Evolutionary conservation across 192 early-diverging fungal genomes (phyloP), one percentile per base, ranked within the genome.

Genomic region (Coemansia sp.): DNA sequence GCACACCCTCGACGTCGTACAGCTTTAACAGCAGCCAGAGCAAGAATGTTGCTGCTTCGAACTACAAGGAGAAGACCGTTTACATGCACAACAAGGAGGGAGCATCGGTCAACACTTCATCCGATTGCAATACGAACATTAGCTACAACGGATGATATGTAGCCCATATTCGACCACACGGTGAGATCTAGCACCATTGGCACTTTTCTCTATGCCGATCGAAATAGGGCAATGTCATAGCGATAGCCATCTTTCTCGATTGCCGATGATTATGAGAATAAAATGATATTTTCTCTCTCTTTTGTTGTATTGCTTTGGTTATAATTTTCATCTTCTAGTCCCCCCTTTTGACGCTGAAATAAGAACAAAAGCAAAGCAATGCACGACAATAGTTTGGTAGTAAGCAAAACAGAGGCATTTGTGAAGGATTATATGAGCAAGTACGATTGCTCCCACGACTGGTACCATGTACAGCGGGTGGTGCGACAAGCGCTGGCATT

Each of bases 391-490:
- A 41, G 39, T 37, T 44, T 47, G 5, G 52, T 66, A 39, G 49
- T 75, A 44, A 59, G 58, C 4, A 65, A 74, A 26, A 84, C 89
- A 12, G 82, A 86, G 47, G 47, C 56, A 10, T 84, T 89, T 70
- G 89, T 89, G 40, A 78, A 75, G 44, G 79, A 81, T 43, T 89
- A 89, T 59, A 91, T 91, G 89, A 67, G 66, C 39, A 75, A 71
- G 37, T 88, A 88, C 41, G 89, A 91, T 59, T 87, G 87, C 57
- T 91, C 89, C 3, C 89, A 91, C 67, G 89, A 91, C 66, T 88
- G 82, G 84, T 63, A 85, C 7, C 89, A 91, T 73, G 87, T 91
- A 6, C 81, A 89, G 61, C 85, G 89, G 15, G 89, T 91, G 5
- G 86, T 87, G 32, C 63, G 85, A 13, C 81, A 85, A 61, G 88